These are phyloP conservation scores for Henckelia pumila DNA, from an alignment of 257 asterid species.

Conservation along the genomic window DNA sequence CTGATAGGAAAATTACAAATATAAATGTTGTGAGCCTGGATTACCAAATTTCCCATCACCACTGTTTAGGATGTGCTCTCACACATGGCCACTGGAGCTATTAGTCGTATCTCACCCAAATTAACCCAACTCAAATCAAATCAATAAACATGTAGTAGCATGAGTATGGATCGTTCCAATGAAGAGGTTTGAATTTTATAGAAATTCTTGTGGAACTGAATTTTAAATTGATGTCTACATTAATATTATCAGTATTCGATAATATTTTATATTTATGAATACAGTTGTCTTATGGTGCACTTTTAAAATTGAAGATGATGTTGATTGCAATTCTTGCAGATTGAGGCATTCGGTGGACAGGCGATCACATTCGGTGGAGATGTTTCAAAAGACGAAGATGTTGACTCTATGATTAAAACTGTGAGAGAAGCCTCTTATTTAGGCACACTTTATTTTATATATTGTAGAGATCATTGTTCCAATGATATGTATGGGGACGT, in stretches of 20 bases:
- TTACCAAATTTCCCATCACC: too few species aligned
- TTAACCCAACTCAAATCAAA: too few species aligned
- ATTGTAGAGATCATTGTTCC: constrained; percentile 20
- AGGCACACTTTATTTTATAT: constrained; percentile 15
- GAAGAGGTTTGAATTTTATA: too few species aligned
- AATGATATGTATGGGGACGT: constrained; percentile 30
- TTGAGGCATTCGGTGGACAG: constrained; percentile 83
- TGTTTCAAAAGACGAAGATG: constrained; percentile 95
- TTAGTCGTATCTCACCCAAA: too few species aligned
- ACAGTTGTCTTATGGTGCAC: constrained; percentile 1
- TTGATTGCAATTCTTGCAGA: constrained; percentile 45
- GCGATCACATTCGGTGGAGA: constrained; percentile 90
- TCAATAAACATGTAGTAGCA: too few species aligned
- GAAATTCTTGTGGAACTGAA: background rate
- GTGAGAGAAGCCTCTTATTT: constrained; percentile 38
- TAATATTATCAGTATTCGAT: background rate
- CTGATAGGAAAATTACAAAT: background rate
- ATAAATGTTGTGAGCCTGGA: background rate
- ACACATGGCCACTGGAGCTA: too few species aligned
- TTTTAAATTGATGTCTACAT: background rate
- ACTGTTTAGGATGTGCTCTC: too few species aligned
- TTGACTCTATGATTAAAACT: constrained; percentile 84
- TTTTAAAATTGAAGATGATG: background rate
- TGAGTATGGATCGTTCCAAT: too few species aligned
- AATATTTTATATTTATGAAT: background rate